Evolutionary conservation across 2,329 filamentous ascomycete genomes (phyloP).

Genomic region (Phyllosticta capitalensis): DNA sequence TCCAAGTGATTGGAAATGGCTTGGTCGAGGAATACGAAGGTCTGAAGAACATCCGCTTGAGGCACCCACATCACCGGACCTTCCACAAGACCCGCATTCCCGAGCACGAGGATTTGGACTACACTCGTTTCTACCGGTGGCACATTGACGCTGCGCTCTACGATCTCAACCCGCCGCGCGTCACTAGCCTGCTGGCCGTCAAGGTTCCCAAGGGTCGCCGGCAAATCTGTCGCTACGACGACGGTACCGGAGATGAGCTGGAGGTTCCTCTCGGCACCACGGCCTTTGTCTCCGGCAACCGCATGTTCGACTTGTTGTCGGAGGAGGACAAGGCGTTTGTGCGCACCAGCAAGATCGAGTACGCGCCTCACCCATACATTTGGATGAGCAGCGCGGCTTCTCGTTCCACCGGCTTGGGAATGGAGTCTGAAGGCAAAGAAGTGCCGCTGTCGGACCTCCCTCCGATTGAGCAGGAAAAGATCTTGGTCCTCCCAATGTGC

Average conservation of each 20-base stretch:
- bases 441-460: slow-evolving; percentile 52
- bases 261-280: slow-evolving; percentile 66
- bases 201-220: slow-evolving; percentile 56
- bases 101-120: slow-evolving; percentile 47
- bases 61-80: slow-evolving; percentile 67
- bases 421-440: slow-evolving; percentile 58
- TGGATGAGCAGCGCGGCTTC: slow-evolving; percentile 68
- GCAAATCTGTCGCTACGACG: slow-evolving; percentile 64
- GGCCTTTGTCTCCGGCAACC: slow-evolving; percentile 62
- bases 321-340: slow-evolving; percentile 59
- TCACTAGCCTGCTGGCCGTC: slow-evolving; percentile 66
- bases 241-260: slow-evolving; percentile 56
- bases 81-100: slow-evolving; percentile 61
- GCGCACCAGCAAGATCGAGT: slow-evolving; percentile 58
- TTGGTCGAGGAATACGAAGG: slow-evolving; percentile 61
- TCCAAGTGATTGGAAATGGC: slow-evolving; percentile 73
- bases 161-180: slow-evolving; percentile 62
- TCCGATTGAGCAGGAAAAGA: slow-evolving; percentile 53
- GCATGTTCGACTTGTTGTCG: slow-evolving; percentile 59
- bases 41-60: slow-evolving; percentile 55
- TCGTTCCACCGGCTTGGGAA: slow-evolving; percentile 59
- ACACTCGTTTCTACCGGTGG: slow-evolving; percentile 63
- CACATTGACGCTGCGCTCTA: slow-evolving; percentile 74
- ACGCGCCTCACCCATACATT: slow-evolving; percentile 70
- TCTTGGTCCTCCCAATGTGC: slow-evolving; percentile 65